Base-by-base conservation (phyloP, 1,139 yeast species). In the Zygosaccharomyces pseudobailii region DNA sequence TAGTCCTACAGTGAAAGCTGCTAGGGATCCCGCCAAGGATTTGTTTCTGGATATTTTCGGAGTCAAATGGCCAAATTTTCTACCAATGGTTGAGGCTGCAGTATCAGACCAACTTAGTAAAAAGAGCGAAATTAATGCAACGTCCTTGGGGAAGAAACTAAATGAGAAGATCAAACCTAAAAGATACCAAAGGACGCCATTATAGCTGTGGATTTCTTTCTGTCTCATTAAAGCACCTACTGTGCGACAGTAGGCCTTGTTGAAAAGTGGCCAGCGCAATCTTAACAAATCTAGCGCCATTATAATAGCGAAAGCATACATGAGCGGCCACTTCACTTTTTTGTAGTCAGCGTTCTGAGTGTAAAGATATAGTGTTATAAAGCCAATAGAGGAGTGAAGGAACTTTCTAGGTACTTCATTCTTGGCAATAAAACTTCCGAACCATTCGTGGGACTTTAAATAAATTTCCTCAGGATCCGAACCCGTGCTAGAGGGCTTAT, bases 71-170 rank as follows among this genome's bases (percentile, higher is more conserved):
- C 97, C 97, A 65, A 71, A 88, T 45, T 76, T 77, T 55, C 97
- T 76, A 21, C 97, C 98, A 60, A 90, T 68, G 1, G 97, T 87
- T 3, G 97, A 87, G 2, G 98, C 98, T 5, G 97, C 94, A 7
- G 97, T 89, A 64, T 92, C 98, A 8, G 96, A 90, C 97, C 97
- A 92, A 63, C 96, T 86, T 54, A 92, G 76, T 48, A 92, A 71
- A 55, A 89, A 72, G 6, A 88, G 80, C 24, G 95, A 76, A 72
- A 89, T 74, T 23, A 90, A 72, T 1, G 84, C 74, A 43, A 92
- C 81, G 62, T 92, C 98, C 69, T 88, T 88, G 13, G 95, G 84
- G 58, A 81, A 83, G 17, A 80, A 65, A 2, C 74, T 57, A 59
- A 88, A 86, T 4, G 90, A 88, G 51, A 87, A 69, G 27, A 82